phyloP scores from a whole-genome alignment of 2,329 filamentous ascomycete genomes.

The Hirsutella rhossiliensis region DNA sequence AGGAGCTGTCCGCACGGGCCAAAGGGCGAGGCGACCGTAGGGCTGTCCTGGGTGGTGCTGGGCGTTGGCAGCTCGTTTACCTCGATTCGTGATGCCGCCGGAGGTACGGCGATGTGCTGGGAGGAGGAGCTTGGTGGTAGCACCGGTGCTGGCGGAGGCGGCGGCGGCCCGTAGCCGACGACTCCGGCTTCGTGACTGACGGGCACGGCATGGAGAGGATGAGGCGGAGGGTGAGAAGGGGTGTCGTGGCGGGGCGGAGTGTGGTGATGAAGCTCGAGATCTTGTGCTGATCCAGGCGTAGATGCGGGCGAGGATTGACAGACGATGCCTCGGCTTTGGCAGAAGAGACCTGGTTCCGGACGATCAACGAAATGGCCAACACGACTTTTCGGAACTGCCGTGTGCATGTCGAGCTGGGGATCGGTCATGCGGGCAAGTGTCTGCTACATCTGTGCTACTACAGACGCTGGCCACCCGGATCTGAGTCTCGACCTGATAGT shows the following conservation, averaged over 20 bases:
- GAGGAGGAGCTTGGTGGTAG: background rate
- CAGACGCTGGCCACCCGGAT: too few species aligned
- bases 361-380: too few species aligned
- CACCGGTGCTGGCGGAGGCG: too few species aligned
- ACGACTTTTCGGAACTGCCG: too few species aligned
- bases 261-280: background rate
- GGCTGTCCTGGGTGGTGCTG: slow-evolving; percentile 4
- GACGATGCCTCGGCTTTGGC: slow-evolving; percentile 18
- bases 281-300: slow-evolving; percentile 1
- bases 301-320: slow-evolving; percentile 17
- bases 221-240: too few species aligned
- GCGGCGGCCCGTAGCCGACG: background rate
- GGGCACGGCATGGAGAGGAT: background rate
- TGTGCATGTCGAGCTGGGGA: too few species aligned
- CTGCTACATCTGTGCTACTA: too few species aligned
- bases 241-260: background rate
- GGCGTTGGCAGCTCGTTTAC: slow-evolving; percentile 3
- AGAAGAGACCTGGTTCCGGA: slow-evolving; percentile 18
- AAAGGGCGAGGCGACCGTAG: background rate
- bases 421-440: too few species aligned
- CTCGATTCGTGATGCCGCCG: background rate
- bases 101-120: background rate
- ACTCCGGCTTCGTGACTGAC: background rate
- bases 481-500: too few species aligned
- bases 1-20: background rate